Percentiles rank a stretch among this genome's conserved stretches.
Evolutionary conservation across 2,329 filamentous ascomycete genomes (phyloP).

Genomic region (Penicillium sp.): DNA sequence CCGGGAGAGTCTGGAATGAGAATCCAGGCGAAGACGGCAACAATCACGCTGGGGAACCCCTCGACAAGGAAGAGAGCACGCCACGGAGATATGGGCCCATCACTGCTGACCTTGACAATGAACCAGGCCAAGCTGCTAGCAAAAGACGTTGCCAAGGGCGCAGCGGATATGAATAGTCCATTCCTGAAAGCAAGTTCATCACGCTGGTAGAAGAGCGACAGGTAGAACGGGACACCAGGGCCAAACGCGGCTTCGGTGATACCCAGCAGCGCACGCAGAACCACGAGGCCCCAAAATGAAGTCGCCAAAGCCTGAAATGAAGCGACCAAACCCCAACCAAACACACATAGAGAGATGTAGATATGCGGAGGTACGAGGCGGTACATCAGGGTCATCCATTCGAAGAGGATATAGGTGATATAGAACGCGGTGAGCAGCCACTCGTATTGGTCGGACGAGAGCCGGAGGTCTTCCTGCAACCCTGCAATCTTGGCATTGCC

Average conservation of each 20-base stretch:
- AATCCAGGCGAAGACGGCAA: slow-evolving; percentile 72
- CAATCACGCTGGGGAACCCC: slow-evolving; percentile 78
- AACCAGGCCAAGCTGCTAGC: slow-evolving; percentile 76
- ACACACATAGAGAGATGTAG: slow-evolving; percentile 63
- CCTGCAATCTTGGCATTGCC: slow-evolving; percentile 66
- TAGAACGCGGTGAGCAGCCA: slow-evolving; percentile 66
- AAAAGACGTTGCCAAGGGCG: slow-evolving; percentile 64
- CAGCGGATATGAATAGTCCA: slow-evolving; percentile 80
- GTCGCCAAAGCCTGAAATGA: slow-evolving; percentile 70
- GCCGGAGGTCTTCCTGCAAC: slow-evolving; percentile 54
- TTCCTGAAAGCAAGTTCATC: slow-evolving; percentile 81
- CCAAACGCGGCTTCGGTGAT: slow-evolving; percentile 64
- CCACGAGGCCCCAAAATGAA: slow-evolving; percentile 60
- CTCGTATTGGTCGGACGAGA: slow-evolving; percentile 60
- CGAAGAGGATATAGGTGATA: slow-evolving; percentile 65
- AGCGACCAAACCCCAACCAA: slow-evolving; percentile 77
- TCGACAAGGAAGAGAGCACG: slow-evolving; percentile 82
- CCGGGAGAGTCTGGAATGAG: slow-evolving; percentile 75
- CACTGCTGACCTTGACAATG: slow-evolving; percentile 69
- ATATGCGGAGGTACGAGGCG: slow-evolving; percentile 62
- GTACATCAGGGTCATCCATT: slow-evolving; percentile 68
- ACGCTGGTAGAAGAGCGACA: slow-evolving; percentile 64
- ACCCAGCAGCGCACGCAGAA: slow-evolving; percentile 51
- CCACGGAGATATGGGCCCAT: slow-evolving; percentile 76
- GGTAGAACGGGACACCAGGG: slow-evolving; percentile 65